Percentiles rank a stretch among this genome's conserved stretches.
These are phyloP conservation scores for Aristolochia contorta DNA, from an alignment of 164 flowering plant species.

Conservation along the genomic window DNA sequence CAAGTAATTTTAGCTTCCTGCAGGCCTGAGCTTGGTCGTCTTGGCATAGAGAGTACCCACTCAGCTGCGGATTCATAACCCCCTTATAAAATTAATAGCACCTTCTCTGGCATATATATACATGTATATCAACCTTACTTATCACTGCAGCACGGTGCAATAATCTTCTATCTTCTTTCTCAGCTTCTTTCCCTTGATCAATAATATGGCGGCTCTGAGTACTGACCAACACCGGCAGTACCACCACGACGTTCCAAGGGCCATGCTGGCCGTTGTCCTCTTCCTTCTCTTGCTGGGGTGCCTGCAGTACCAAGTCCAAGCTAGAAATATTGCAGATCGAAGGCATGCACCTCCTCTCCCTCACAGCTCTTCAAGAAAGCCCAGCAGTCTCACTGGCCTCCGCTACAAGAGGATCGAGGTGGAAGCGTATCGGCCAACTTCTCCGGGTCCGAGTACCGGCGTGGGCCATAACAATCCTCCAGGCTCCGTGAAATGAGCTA, in stretches of 20 bases:
- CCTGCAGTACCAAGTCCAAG: constrained; percentile 1
- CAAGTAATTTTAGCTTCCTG: no score
- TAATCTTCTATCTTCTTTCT: no score
- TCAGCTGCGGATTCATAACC: no score
- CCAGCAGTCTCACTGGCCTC: neutral
- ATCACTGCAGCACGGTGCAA: no score
- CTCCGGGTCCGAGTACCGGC: constrained; percentile 21
- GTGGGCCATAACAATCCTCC: constrained; percentile 17
- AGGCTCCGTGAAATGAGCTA: neutral
- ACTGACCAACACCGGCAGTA: no score
- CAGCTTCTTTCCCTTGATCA: no score
- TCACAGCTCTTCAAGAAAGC: neutral
- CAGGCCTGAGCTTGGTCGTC: no score
- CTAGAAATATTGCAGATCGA: neutral
- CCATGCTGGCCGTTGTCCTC: neutral
- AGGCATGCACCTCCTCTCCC: neutral
- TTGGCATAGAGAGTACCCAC: no score
- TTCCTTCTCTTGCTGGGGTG: neutral
- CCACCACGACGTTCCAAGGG: neutral
- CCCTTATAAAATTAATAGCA: no score
- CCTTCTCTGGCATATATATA: no score
- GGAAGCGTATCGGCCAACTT: constrained; percentile 16
- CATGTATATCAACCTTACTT: no score
- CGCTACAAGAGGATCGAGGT: constrained; percentile 7
- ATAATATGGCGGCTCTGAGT: neutral